Evolutionary conservation across 148 eudicot species (phyloP), one percentile per base, ranked within the genome.

Genomic region (Rhododendron williamsianum): DNA sequence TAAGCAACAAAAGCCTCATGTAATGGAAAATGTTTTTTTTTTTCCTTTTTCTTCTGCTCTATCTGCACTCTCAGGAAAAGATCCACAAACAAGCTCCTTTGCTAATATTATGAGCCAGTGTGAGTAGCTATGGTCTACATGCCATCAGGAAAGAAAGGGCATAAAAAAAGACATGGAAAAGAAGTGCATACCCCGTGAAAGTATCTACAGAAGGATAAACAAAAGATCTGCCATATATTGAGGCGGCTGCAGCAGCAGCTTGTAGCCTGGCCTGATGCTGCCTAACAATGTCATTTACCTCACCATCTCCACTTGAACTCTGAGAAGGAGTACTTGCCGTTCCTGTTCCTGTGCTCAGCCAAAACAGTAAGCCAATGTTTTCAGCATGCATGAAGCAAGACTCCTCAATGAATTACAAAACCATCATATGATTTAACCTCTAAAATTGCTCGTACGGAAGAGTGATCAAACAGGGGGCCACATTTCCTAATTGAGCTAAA

Each of bases 231-330:
- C 91, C 94, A 88, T 97, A 97, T 43, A 97, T 78, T 35, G 98
- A 85, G 12, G 99, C 98, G 71, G 99, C 99, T 6, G 96, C 90
- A n/a, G 98, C 95, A 56, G 97, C 98, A 86, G 99, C 99, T 91
- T 92, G 93, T 7, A 95, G 90, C 81, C 98, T 92, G 25, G 91
- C 95, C 79, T 93, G 92, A 80, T 93, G 92, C 87, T 88, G 91
- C 84, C 89, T 91, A 65, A 91, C 81, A 86, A 89, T 80, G 83
- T 81, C 85, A 84, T 67, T 88, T 80, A 84, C 88, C 4, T 13
- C 87, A 86, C 89, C 90, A 82, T 80, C 93, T 85, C 89, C 84
- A 81, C 82, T 86, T 69, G 94, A 89, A 78, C 84, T 88, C 86
- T 93, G 98, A 87, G 89, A 87, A 63, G 95, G 86, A 65, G 92